Conservation (phyloP, 1,139 yeast genomes). For the Geotrichum reessii region DNA sequence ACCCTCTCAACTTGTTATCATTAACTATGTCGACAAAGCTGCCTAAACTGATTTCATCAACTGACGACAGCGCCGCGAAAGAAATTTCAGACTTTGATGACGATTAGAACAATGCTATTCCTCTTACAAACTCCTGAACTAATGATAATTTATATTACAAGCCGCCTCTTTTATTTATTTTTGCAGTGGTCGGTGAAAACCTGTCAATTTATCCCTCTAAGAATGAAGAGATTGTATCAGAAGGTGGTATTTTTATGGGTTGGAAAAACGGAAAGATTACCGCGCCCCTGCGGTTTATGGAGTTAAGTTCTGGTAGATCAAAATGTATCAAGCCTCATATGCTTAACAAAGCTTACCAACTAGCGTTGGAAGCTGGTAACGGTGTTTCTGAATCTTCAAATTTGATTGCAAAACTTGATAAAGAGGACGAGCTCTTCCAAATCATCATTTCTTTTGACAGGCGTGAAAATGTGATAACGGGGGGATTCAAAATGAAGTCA, state of each 20-base stretch:
- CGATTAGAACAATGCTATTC: conserved; percentile 63
- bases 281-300: conserved; percentile 39
- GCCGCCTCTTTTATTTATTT: conserved; percentile 71
- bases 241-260: conserved; percentile 69
- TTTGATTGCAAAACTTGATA: conserved; percentile 18
- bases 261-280: conserved; percentile 59
- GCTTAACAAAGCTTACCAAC: conserved; percentile 32
- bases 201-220: conserved; percentile 73
- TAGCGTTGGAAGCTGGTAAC: conserved; percentile 32
- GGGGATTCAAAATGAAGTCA: conserved; percentile 42
- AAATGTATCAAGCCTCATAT: conserved; percentile 31
- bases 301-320: conserved; percentile 20
- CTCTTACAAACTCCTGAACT: conserved; percentile 37
- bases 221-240: conserved; percentile 81
- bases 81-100: conserved; percentile 91
- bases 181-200: conserved; percentile 67
- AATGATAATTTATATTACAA: conserved; percentile 29
- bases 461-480: conserved; percentile 43
- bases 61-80: conserved; percentile 52
- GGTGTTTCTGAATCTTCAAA: conserved; percentile 33
- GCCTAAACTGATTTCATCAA: conserved; percentile 65
- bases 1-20: conserved; percentile 74
- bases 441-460: conserved; percentile 56
- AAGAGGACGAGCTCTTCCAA: conserved; percentile 46
- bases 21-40: conserved; percentile 70